Percentiles rank a stretch among this genome's conserved stretches.
phyloP scores from a whole-genome alignment of 208 protist species.

The Trypanosoma caninum region DNA sequence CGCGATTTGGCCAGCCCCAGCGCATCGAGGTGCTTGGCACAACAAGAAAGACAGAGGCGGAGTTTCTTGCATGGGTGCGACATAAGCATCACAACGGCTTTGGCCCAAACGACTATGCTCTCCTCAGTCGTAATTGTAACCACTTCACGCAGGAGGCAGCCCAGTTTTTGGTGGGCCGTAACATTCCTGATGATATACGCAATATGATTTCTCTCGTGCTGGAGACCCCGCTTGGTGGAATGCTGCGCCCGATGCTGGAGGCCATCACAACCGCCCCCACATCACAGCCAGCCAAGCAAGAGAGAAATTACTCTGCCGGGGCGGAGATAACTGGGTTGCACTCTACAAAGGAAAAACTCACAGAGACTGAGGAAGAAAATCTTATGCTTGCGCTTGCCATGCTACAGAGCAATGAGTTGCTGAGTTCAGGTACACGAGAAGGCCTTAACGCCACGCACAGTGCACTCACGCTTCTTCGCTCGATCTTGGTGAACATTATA shows the following conservation, averaged over 20 bases:
- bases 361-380: constrained; percentile 61
- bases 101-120: constrained; percentile 80
- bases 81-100: constrained; percentile 34
- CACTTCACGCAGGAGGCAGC: constrained; percentile 87
- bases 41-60: constrained; percentile 49
- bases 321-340: constrained; percentile 15
- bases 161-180: constrained; percentile 57
- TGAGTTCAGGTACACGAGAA: constrained; percentile 28
- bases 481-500: constrained; percentile 47
- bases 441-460: constrained; percentile 39
- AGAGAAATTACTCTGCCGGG: background rate
- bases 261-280: constrained; percentile 36
- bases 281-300: background rate
- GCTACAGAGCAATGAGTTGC: constrained; percentile 67
- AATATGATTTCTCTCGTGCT: constrained; percentile 79
- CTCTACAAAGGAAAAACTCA: constrained; percentile 27
- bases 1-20: constrained; percentile 78
- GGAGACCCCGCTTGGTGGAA: constrained; percentile 69
- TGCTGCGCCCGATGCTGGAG: constrained; percentile 80
- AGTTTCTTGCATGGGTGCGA: constrained; percentile 56
- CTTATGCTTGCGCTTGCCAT: constrained; percentile 48
- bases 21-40: constrained; percentile 53
- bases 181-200: constrained; percentile 67
- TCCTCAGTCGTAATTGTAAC: constrained; percentile 93
- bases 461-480: constrained; percentile 40